Evolutionary conservation across 2,329 filamentous ascomycete species (phyloP), one percentile per base, ranked within the genome.

Genomic region (Monosporascus sp.): DNA sequence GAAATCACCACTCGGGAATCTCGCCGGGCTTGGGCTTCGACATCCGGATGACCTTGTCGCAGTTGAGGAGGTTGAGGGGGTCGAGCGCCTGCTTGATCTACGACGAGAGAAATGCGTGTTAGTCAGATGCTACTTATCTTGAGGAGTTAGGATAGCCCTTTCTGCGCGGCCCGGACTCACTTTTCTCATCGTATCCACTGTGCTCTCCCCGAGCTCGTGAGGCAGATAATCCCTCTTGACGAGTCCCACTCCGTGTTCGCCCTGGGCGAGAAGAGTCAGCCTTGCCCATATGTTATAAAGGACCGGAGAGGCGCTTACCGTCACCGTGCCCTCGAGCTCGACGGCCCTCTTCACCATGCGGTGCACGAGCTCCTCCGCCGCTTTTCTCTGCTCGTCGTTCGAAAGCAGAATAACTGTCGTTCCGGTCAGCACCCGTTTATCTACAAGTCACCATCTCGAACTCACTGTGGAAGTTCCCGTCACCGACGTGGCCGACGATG

Each of bases 271-370:
- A 40, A 11, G 48, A 9, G 46, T 55, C 16, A 59, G 48, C 38
- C 37, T 40, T 51, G 17, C 36, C 37, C 9, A 16, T 2, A 34
- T 40, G 20, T 20, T 17, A 31, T 3, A 5, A 26, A 17, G 24
- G 31, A 22, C 45, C 27, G 5, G 19, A 26, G 22, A 64, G 31
- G 11, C 31, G 31, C 76, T 64, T 64, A 82, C 79, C 14, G 90
- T 92, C 1, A 91, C 89, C 0, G 90, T 94, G 8, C 90, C 90
- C 71, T 94, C 90, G 75, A 91, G 81, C 73, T 91, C 88, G 48
- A 95, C 85, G 0, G 90, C 90, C 56, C 88, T 79, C 79, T 92
- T 91, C 52, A 93, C 88, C 90, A 94, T 94, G 54, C 84, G 80
- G 67, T 92, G 88, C 26, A 94, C 87, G 26, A 93, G 75, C 41